A percentile compares a stretch with the other conserved stretches of the same genome.
phyloP scores from a whole-genome alignment of 352 stramenopile species.

The Pythium grandisporangium region DNA sequence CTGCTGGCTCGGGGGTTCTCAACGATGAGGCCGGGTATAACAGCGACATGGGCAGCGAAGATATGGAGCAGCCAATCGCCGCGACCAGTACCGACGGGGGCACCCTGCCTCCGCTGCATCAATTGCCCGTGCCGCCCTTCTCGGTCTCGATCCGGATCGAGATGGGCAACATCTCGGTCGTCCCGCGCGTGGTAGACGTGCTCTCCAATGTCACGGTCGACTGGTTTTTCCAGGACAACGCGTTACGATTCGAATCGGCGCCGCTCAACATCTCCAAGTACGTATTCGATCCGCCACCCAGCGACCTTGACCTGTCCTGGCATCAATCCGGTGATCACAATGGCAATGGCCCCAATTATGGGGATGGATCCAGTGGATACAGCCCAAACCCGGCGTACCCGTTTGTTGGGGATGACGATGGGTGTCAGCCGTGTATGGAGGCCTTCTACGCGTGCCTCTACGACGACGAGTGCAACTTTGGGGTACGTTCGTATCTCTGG shows the following conservation, averaged over 20 bases:
- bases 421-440: constrained; percentile 13
- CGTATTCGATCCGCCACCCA: constrained; percentile 24
- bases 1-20: neutral
- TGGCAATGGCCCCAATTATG: too few relatives aligned
- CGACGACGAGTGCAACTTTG: constrained; percentile 25
- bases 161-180: constrained; percentile 6
- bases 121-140: neutral
- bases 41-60: too few relatives aligned
- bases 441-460: constrained; percentile 13
- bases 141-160: constrained; percentile 4
- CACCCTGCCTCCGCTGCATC: neutral
- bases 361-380: too few relatives aligned
- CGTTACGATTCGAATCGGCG: constrained; percentile 7
- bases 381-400: constrained; percentile 13
- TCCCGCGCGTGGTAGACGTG: neutral
- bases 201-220: neutral
- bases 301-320: constrained; percentile 22
- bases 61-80: too few relatives aligned
- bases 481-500: constrained; percentile 19
- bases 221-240: neutral
- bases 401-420: constrained; percentile 8
- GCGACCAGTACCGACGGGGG: neutral
- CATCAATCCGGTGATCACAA: too few relatives aligned
- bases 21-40: neutral
- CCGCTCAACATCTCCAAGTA: constrained; percentile 28